Evolutionary conservation across 2,329 filamentous ascomycete species (phyloP).

Genomic region (Colletotrichum costaricense): DNA sequence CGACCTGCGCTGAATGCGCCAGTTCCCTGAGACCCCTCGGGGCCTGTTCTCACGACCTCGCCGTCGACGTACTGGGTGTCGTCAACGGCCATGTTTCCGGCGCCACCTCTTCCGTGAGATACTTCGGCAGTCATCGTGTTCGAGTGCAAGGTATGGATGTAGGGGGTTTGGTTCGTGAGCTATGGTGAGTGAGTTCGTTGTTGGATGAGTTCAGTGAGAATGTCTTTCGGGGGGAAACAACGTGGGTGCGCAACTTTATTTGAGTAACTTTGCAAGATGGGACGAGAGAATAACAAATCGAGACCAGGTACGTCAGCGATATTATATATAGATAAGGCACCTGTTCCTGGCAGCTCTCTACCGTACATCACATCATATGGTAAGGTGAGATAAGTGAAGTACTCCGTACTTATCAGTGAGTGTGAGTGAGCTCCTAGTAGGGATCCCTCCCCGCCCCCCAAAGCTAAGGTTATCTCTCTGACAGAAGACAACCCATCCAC

Average conservation of each 20-base stretch:
- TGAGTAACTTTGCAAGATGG: constrained; percentile 4
- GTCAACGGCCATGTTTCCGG: constrained; percentile 70
- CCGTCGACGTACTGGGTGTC: constrained; percentile 71
- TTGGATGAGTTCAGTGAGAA: not conserved
- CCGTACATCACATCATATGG: constrained; percentile 31
- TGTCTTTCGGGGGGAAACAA: not conserved
- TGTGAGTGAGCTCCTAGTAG: not conserved
- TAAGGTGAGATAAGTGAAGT: constrained; percentile 23
- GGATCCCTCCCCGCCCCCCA: not conserved
- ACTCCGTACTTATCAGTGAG: constrained; percentile 23
- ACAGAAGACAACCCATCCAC: not conserved
- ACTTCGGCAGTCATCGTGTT: constrained; percentile 57
- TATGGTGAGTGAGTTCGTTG: not conserved
- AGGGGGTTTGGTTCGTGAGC: not conserved
- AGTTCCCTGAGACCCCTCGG: constrained; percentile 66
- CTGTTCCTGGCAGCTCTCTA: constrained; percentile 21
- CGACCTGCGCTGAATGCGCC: constrained; percentile 69
- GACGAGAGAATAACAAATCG: not conserved
- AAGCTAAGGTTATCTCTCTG: constrained; percentile 26
- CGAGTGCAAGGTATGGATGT: not conserved
- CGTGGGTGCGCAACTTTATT: constrained; percentile 12
- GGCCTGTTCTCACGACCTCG: constrained; percentile 67
- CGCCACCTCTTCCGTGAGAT: constrained; percentile 71
- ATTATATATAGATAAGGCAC: constrained; percentile 32
- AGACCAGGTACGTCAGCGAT: constrained; percentile 31